These are phyloP conservation scores for Solanum ahanhuiri DNA, from an alignment of 257 asterid genomes.

Conservation along the genomic window DNA sequence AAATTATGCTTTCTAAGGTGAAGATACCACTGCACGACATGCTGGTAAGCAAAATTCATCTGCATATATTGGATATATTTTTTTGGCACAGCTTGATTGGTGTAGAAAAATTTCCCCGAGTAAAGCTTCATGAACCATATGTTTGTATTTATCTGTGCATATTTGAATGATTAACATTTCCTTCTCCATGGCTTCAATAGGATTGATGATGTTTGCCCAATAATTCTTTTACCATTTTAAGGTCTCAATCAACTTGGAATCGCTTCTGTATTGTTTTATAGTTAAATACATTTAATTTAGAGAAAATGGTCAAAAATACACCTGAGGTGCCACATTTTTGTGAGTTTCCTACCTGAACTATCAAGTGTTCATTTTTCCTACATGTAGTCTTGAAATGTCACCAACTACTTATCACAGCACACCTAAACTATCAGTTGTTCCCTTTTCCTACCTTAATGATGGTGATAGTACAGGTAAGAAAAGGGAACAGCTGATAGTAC, in stretches of 20 bases:
- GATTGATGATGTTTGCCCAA: neutral
- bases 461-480: neutral
- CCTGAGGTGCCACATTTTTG: neutral
- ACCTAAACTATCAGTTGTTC: neutral
- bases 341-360: neutral
- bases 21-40: slow-evolving; percentile 69
- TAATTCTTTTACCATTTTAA: neutral
- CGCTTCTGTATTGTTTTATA: neutral
- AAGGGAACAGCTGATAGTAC: neutral
- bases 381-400: neutral
- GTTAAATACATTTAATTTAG: neutral
- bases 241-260: neutral
- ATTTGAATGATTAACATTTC: neutral
- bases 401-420: neutral
- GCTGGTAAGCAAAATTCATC: neutral
- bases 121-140: neutral
- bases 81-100: neutral
- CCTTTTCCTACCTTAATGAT: neutral
- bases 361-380: neutral
- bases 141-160: neutral
- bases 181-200: neutral
- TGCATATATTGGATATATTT: neutral
- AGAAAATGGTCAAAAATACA: neutral
- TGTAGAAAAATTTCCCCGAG: neutral
- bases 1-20: slow-evolving; percentile 83